Evolutionary conservation across 2,329 filamentous ascomycete species (phyloP), one percentile per base, ranked within the genome.

Genomic region (Cytospora piceicola): DNA sequence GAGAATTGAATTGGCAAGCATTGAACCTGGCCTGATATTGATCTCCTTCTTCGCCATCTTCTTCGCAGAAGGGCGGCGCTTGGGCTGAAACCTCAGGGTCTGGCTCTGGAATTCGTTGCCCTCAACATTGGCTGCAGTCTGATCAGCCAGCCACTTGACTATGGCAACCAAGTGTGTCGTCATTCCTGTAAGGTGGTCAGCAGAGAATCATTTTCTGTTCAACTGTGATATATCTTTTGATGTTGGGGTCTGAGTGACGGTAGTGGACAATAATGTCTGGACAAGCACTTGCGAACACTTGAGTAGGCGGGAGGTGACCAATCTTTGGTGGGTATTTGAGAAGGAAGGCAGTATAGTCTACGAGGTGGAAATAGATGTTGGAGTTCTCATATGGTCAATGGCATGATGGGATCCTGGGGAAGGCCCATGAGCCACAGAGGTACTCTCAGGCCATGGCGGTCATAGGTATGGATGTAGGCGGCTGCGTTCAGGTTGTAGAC

Each of bases 121-220:
- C 0, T 79, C 73, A 0, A 83, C 80, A 9, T 82, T 74, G 2
- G 85, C 86, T 1, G 76, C 74, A 1, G 84, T 87, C 2, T 78
- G 81, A 11, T 79, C 74, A 5, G 83, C 83, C 0, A 89, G 80
- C 75, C 79, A 87, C 65, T 79, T 73, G 11, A 89, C 81, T 2
- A 83, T 79, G 0, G 86, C 77, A 27, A 87, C 81, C 69, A 89
- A 87, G 69, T 89, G 86, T 1, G 80, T 79, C 70, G 87, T 88
- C 46, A 89, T 78, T 34, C 87, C 86, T 85, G 67, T 46, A 20
- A 5, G 12, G 14, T 3, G 5, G 46, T 46, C 17, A 65, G 52
- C n/a, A 22, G 11, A 14, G 7, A 2, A 3, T 14, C n/a, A 49
- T 3, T 12, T 8, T 12, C 11, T 3, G 4, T 8, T 12, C 11